Evolutionary conservation across 2,329 filamentous ascomycete genomes (phyloP).

Genomic region (Arthroderma uncinatum): DNA sequence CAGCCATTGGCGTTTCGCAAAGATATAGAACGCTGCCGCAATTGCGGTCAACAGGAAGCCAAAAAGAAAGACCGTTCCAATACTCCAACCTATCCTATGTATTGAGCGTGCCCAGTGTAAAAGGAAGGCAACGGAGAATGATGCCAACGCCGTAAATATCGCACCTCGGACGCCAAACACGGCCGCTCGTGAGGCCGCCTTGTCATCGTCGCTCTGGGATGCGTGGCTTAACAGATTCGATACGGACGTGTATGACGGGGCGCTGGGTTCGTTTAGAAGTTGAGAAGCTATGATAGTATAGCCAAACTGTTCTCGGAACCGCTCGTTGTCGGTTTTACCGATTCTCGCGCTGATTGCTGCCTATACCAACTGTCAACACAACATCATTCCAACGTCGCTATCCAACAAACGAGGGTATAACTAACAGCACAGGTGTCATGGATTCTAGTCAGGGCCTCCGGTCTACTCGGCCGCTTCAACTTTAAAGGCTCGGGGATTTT

Average conservation of each 20-base stretch:
- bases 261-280: constrained; percentile 55
- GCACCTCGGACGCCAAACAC: constrained; percentile 54
- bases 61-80: constrained; percentile 30
- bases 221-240: constrained; percentile 24
- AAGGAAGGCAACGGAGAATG: constrained; percentile 54
- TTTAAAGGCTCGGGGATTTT: constrained; percentile 40
- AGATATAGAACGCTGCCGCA: constrained; percentile 54
- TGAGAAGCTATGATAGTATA: constrained; percentile 90
- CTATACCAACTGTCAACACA: constrained; percentile 30
- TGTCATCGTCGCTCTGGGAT: constrained; percentile 22
- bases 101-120: constrained; percentile 59
- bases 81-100: constrained; percentile 35
- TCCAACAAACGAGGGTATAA: background rate
- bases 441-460: constrained; percentile 28
- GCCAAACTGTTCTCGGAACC: constrained; percentile 83
- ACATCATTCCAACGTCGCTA: background rate
- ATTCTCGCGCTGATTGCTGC: constrained; percentile 50
- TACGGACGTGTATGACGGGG: constrained; percentile 32
- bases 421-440: constrained; percentile 41
- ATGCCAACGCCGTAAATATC: constrained; percentile 50
- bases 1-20: constrained; percentile 69
- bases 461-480: constrained; percentile 22
- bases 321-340: constrained; percentile 65
- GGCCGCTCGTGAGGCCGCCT: constrained; percentile 25
- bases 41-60: constrained; percentile 40